Base-by-base conservation (phyloP, 176 grass and related monocot genomes). In the Oryza longistaminata region DNA sequence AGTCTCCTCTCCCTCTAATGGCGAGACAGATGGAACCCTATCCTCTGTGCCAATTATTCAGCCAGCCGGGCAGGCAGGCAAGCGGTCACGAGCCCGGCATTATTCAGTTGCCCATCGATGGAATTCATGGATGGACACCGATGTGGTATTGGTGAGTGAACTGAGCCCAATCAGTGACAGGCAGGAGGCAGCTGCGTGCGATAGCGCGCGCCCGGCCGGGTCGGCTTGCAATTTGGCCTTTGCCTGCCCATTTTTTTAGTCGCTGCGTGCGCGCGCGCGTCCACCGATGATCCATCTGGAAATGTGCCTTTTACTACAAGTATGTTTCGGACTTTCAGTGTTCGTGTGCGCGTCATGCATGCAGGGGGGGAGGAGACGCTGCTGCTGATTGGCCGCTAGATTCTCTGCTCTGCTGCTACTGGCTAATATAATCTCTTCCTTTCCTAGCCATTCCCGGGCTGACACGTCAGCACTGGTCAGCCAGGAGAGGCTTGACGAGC, bases 1-100 rank as follows among this genome's bases (percentile, higher is more conserved):
- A 48, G 75, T 83, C 73, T 26, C 61, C 46, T 64, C 66, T 24
- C 52, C 25, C 75, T 81, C 64, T 31, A 69, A 87, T 87, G 85
- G 75, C 76, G 89, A 81, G 89, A 80, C 85, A 87, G 52, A 87
- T 91, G 85, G 85, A 87, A 91, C 80, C 89, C 89, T 80, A 91
- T 80, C 76, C 81, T 76, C 76, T 84, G 68, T 64, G 81, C 40
- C 64, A 87, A 81, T 84, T 76, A 87, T 87, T 84, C 89, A 33
- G 81, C 64, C 82, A 70, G 80, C 53, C 71, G 62, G 62, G 53
- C 66, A 60, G 76, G 70, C 79, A 62, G 76, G 70, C 73, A n/a
- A 37, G 35, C 35, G 35, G 75, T 67, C 87, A 88, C 81, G 87
- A 74, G 78, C 66, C 52, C 3, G 13, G 81, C 82, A 90, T 90